Conservation (phyloP, 1,284 basidiomycete genomes). For the Veloboletus limbatus region DNA sequence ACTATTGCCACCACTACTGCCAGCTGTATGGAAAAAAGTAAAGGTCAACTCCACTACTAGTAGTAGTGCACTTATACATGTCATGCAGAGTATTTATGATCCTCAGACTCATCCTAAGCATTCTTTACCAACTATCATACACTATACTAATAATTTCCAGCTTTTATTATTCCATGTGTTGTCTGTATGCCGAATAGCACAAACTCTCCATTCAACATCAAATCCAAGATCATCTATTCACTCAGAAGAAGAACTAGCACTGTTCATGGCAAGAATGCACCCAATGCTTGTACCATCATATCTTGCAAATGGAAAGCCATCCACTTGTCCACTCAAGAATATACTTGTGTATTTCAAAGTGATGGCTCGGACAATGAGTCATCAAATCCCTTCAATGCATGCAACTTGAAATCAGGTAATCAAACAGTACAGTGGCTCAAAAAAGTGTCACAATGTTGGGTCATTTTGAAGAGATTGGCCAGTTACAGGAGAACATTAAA, state of each 20-base stretch:
- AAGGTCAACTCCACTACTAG: too few relatives aligned
- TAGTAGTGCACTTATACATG: too few relatives aligned
- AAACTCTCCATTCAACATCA: neutral
- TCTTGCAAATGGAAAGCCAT: neutral
- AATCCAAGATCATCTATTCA: neutral
- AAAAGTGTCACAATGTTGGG: too few relatives aligned
- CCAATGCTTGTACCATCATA: neutral
- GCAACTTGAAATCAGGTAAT: too few relatives aligned
- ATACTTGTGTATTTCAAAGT: neutral
- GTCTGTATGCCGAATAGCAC: neutral
- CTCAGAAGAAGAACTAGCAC: neutral
- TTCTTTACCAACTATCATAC: neutral
- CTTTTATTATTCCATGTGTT: slow-evolving; percentile 1
- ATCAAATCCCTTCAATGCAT: too few relatives aligned
- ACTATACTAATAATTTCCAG: slow-evolving; percentile 1
- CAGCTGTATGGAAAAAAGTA: neutral
- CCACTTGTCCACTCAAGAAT: neutral
- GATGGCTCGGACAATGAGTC: neutral
- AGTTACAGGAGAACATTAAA: too few relatives aligned
- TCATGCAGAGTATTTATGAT: slow-evolving; percentile 1
- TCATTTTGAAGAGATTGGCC: too few relatives aligned
- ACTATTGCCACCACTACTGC: neutral
- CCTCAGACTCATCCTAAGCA: neutral
- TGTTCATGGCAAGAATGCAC: neutral
- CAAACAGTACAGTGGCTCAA: too few relatives aligned